Evolutionary conservation across 257 asterid species (phyloP).

Genomic region (Solanum bukasovii): DNA sequence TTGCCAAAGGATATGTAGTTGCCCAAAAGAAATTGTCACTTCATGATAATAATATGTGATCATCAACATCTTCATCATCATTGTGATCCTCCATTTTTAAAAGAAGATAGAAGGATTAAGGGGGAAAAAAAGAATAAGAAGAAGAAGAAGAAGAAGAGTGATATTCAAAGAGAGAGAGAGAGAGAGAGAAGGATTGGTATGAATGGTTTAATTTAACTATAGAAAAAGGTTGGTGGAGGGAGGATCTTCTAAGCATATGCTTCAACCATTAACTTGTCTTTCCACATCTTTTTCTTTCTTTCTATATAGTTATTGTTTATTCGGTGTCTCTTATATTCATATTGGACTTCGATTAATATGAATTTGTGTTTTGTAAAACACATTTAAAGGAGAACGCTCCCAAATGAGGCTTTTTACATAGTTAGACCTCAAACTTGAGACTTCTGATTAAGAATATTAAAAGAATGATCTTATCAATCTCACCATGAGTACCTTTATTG

Average conservation of each 20-base stretch:
- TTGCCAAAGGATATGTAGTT: background rate
- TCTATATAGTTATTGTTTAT: background rate
- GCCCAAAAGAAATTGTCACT: background rate
- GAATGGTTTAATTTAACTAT: background rate
- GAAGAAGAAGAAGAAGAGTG: background rate
- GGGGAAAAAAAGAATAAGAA: no score
- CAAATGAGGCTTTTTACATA: background rate
- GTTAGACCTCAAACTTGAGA: background rate
- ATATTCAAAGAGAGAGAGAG: background rate
- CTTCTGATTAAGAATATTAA: background rate
- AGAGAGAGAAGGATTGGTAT: background rate
- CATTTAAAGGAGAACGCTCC: fast-evolving
- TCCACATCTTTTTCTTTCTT: background rate
- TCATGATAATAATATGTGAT: background rate
- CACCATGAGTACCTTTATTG: background rate
- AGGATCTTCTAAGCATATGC: conserved; percentile 11
- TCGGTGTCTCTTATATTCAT: fast-evolving
- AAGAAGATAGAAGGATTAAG: background rate
- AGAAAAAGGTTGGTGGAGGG: background rate
- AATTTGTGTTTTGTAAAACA: fast-evolving
- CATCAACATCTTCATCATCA: background rate
- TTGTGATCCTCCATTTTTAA: background rate
- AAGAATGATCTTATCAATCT: background rate
- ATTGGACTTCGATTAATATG: fast-evolving
- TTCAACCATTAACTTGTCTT: conserved; percentile 1